These are phyloP conservation scores for Fusarium sp. DNA, from an alignment of 2,329 filamentous ascomycete species.

Conservation along the genomic window DNA sequence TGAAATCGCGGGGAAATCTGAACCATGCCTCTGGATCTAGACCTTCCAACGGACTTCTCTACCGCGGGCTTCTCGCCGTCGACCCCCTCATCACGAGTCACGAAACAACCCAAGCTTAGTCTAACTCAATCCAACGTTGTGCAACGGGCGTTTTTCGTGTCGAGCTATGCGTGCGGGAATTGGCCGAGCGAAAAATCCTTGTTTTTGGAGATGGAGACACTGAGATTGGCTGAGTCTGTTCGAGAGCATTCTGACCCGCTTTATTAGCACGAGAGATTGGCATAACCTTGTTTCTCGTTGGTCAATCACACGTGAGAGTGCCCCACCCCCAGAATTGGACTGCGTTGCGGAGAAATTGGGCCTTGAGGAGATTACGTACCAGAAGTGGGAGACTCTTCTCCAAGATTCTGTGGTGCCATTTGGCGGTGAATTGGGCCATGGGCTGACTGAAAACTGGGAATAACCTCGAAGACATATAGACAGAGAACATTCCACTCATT, in stretches of 20 bases:
- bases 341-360: constrained; percentile 13
- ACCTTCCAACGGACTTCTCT: not conserved
- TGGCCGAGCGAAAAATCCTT: not conserved
- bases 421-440: not conserved
- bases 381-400: not conserved
- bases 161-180: not conserved
- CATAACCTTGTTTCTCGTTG: not conserved
- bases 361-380: not conserved
- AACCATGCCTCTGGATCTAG: not conserved
- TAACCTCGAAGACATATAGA: rapidly evolving
- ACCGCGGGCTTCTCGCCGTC: constrained; percentile 1
- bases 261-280: constrained; percentile 5
- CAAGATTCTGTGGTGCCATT: constrained; percentile 2
- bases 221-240: constrained; percentile 1
- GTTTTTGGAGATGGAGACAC: not conserved
- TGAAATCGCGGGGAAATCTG: constrained; percentile 1
- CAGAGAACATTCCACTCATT: not conserved
- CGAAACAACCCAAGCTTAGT: not conserved
- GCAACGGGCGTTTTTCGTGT: not conserved
- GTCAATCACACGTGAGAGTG: not conserved
- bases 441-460: not conserved
- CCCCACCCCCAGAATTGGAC: constrained; percentile 12
- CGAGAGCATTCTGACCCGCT: constrained; percentile 9
- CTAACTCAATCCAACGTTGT: not conserved
- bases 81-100: not conserved